phyloP scores from a whole-genome alignment of 345 rosid genomes.

The Iberis pinnata region DNA sequence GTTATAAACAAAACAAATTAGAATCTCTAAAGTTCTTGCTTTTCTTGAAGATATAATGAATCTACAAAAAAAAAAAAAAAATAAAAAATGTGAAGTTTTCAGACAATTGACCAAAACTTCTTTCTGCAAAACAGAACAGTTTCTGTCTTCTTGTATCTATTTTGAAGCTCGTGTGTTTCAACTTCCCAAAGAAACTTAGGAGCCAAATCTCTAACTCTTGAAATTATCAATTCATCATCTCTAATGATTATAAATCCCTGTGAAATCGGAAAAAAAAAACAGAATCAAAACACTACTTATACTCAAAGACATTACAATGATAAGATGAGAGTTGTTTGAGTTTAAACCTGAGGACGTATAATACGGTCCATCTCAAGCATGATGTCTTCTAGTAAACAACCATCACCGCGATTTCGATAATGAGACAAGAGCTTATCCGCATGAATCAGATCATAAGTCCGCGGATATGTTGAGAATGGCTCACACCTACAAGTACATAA shows the following conservation, averaged over 20 bases:
- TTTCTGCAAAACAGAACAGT: constrained; percentile 68
- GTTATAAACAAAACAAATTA: too few relatives aligned
- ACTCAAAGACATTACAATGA: too few relatives aligned
- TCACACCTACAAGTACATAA: constrained; percentile 55
- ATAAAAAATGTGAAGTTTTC: constrained; percentile 3
- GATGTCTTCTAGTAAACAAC: constrained; percentile 70
- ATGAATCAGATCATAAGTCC: constrained; percentile 84
- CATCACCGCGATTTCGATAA: constrained; percentile 41
- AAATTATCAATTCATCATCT: constrained; percentile 51
- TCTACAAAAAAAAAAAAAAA: neutral
- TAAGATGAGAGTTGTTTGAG: neutral
- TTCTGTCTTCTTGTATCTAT: constrained; percentile 55
- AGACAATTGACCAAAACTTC: constrained; percentile 75
- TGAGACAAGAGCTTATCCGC: constrained; percentile 56
- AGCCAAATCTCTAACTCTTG: constrained; percentile 54
- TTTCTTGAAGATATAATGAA: neutral
- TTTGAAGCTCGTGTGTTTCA: constrained; percentile 42
- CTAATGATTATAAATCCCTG: constrained; percentile 79
- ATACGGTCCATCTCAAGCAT: constrained; percentile 96
- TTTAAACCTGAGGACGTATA: constrained; percentile 70
- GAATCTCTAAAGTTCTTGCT: neutral
- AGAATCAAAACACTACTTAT: too few relatives aligned
- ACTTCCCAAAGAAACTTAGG: constrained; percentile 86
- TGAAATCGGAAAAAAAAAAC: too few relatives aligned
- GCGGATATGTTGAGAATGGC: constrained; percentile 95